phyloP scores from a whole-genome alignment of 768 basidiomycete genomes.

The Coprinopsis sp. region DNA sequence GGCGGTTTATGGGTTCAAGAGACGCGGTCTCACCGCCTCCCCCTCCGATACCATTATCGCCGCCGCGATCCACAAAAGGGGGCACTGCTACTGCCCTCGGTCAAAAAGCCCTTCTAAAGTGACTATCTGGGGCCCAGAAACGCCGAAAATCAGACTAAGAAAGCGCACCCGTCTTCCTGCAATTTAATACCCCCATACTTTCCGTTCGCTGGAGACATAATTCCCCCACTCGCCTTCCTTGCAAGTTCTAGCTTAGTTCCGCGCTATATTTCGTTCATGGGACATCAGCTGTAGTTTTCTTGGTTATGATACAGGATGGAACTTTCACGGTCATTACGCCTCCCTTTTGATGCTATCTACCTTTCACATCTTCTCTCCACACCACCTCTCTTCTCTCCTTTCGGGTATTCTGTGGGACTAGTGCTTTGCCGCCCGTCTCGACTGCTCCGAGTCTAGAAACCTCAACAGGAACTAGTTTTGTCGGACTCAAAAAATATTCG shows the following conservation, averaged over 20 bases:
- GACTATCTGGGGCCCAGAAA: neutral
- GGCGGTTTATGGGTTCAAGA: slow-evolving; percentile 64
- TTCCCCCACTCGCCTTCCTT: neutral
- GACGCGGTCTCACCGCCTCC: slow-evolving; percentile 37
- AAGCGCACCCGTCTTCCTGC: neutral
- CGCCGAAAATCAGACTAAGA: slow-evolving; percentile 2
- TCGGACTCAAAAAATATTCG: too few relatives aligned
- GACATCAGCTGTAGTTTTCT: slow-evolving; percentile 5
- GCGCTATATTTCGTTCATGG: neutral
- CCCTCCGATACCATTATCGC: too few relatives aligned
- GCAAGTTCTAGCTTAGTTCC: neutral
- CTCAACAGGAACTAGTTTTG: too few relatives aligned
- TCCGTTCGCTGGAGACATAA: neutral
- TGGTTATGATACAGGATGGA: slow-evolving; percentile 2
- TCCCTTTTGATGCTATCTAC: neutral
- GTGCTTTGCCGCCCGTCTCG: too few relatives aligned
- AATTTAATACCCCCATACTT: too few relatives aligned
- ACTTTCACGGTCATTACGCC: too few relatives aligned
- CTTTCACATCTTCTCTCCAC: neutral
- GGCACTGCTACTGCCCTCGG: too few relatives aligned
- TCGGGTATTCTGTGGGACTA: too few relatives aligned
- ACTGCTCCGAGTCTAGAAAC: too few relatives aligned
- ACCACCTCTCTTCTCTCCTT: too few relatives aligned
- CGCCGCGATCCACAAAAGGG: too few relatives aligned
- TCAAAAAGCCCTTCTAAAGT: neutral